These are phyloP conservation scores for Wickerhamiella sorbophila DNA, from an alignment of 805 yeast genomes.

Conservation along the genomic window DNA sequence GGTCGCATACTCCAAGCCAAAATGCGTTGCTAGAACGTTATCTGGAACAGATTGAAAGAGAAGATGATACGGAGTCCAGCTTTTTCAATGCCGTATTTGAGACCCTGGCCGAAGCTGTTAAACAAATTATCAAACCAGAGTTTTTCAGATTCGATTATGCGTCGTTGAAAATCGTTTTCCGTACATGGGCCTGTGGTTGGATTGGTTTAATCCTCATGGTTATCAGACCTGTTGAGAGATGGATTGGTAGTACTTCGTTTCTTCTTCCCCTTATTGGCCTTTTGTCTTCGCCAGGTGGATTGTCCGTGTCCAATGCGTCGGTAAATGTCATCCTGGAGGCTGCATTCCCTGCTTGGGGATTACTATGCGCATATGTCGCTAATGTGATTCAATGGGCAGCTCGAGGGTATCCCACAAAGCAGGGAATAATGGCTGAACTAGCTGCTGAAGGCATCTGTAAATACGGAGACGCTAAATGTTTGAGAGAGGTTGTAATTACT, in stretches of 20 bases:
- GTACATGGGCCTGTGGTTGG: constrained; percentile 18
- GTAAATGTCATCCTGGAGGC: constrained; percentile 12
- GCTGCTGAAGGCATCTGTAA: constrained; percentile 16
- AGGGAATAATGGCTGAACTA: constrained; percentile 8
- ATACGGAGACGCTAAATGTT: constrained; percentile 11
- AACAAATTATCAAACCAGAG: neutral
- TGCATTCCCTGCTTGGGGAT: constrained; percentile 10
- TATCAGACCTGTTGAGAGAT: constrained; percentile 7
- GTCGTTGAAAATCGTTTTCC: constrained; percentile 13
- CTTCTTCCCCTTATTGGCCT: constrained; percentile 11
- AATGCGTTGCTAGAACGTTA: neutral
- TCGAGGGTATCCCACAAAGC: constrained; percentile 14
- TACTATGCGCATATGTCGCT: constrained; percentile 15
- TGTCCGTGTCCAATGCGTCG: constrained; percentile 9
- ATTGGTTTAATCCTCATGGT: constrained; percentile 10
- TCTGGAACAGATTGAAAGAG: neutral
- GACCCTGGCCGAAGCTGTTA: neutral
- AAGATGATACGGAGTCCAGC: neutral
- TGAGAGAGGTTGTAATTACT: constrained; percentile 10
- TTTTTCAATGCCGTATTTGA: neutral
- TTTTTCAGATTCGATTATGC: constrained; percentile 7
- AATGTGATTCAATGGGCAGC: constrained; percentile 18
- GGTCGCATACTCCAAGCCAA: too few relatives aligned
- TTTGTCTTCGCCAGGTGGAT: constrained; percentile 18
- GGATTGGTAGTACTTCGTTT: constrained; percentile 17